Percentiles rank a stretch among this genome's conserved stretches.
These are phyloP conservation scores for Eucalyptus viminalis DNA, from an alignment of 345 rosid species.

Conservation along the genomic window DNA sequence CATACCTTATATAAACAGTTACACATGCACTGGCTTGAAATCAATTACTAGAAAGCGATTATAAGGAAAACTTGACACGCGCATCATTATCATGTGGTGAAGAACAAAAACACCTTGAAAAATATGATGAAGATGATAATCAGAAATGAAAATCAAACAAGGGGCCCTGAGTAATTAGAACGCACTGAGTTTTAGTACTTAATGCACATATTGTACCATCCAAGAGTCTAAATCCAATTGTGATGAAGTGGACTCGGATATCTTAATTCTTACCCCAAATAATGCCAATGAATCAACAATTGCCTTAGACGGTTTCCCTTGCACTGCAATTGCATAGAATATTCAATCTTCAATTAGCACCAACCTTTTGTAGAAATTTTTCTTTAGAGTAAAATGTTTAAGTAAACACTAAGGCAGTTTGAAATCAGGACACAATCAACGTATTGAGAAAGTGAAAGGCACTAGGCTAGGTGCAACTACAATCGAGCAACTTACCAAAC, in stretches of 20 bases:
- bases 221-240: neutral
- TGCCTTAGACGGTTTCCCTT: conserved; percentile 87
- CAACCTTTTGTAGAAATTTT: neutral
- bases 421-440: neutral
- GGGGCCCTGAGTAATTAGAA: neutral
- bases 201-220: neutral
- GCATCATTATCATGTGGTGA: neutral
- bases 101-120: neutral
- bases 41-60: neutral
- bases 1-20: neutral
- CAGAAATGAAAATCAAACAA: neutral
- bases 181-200: neutral
- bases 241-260: neutral
- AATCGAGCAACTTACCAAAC: conserved; percentile 42
- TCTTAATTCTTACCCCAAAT: conserved; percentile 62
- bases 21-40: neutral
- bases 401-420: neutral
- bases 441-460: neutral
- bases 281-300: conserved; percentile 88
- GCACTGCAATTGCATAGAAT: conserved; percentile 39
- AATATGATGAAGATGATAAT: neutral
- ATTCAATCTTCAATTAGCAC: neutral
- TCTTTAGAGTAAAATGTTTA: neutral
- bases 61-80: neutral
- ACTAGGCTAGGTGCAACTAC: neutral